Base-by-base conservation (phyloP, 306 rosid species). In the Medicago lupulina region DNA sequence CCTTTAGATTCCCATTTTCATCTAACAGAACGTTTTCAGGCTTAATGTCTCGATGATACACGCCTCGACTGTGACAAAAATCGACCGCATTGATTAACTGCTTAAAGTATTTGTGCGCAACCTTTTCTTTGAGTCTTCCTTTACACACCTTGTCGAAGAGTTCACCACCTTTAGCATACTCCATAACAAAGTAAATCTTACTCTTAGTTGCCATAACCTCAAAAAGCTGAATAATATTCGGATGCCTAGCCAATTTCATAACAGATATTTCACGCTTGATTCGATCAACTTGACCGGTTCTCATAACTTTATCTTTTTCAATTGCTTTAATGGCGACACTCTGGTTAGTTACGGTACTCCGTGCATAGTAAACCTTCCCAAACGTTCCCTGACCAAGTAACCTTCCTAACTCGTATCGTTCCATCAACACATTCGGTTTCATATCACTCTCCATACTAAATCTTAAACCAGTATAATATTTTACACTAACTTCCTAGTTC, bases 161-260 rank as follows among this genome's bases (percentile, higher is more conserved):
- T 81, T 93, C 98, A 15, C 97, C 97, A 0, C 98, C 97, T 83
- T 91, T 89, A 11, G 97, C 98, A 87, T 79, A 91, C 81, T 93
- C 98, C 65, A 93, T 76, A 63, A 88, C 91, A 76, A 93, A 87
- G 85, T 89, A 93, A 78, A 93, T 93, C 89, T 91, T 93, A 46
- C 80, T 88, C 85, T 87, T 93, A 55, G 92, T 93, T 36, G 96
- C 98, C 98, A 93, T 85, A 73, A 93, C 96, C 87, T 93, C 98
- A 65, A 85, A 83, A 16, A 93, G 91, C 66, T 87, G 89, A 66
- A 93, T 72, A 34, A 93, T 70, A 80, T 91, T 89, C 17, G 96
- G 98, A 80, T 93, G 97, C 51, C 86, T 85, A 71, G 91, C 93
- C 82, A 80, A 65, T 69, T 87, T 89, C 98, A 93, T 91, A 43